Percentiles rank a stretch among this genome's conserved stretches.
Conservation (phyloP, 352 stramenopile genomes). For the Pythium aphanidermatum region DNA sequence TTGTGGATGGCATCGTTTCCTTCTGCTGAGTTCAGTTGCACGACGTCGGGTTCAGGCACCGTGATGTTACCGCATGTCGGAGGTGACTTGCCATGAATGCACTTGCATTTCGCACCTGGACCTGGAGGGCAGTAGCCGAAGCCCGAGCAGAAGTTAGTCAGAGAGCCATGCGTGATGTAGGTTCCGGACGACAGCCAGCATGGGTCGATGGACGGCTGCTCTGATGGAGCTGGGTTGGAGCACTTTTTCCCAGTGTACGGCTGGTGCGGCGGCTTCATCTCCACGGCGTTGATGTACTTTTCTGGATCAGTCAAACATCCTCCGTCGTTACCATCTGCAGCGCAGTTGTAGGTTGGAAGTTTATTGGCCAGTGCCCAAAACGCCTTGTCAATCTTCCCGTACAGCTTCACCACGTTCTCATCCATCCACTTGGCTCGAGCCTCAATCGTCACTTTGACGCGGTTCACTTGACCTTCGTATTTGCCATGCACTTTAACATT, state of each 20-base stretch:
- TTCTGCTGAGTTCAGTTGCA: no score
- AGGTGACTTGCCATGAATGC: conserved; percentile 17
- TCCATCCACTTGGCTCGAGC: conserved; percentile 17
- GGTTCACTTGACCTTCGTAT: conserved; percentile 10
- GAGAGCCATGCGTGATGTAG: conserved; percentile 39
- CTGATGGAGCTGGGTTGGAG: conserved; percentile 7
- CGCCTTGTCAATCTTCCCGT: not conserved
- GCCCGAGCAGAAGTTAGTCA: conserved; percentile 67
- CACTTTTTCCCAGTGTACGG: conserved; percentile 19
- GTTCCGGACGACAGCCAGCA: conserved; percentile 69
- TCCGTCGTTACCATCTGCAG: conserved; percentile 8
- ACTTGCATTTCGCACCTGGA: conserved; percentile 61
- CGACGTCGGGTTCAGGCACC: not conserved
- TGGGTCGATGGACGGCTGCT: conserved; percentile 55
- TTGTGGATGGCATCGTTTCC: not conserved
- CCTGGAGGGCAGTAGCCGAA: conserved; percentile 59
- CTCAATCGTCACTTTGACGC: conserved; percentile 1
- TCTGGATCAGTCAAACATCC: conserved; percentile 19
- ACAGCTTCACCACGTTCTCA: conserved; percentile 12
- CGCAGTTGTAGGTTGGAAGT: conserved; percentile 21
- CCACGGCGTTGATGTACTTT: conserved; percentile 30
- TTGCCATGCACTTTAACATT: conserved; percentile 4
- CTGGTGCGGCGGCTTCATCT: conserved; percentile 34
- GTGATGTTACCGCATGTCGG: conserved; percentile 9
- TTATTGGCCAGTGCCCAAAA: not conserved